Percentiles rank a stretch among this genome's conserved stretches.
These are phyloP conservation scores for Linaria vulgaris DNA, from an alignment of 257 asterid species.

Conservation along the genomic window DNA sequence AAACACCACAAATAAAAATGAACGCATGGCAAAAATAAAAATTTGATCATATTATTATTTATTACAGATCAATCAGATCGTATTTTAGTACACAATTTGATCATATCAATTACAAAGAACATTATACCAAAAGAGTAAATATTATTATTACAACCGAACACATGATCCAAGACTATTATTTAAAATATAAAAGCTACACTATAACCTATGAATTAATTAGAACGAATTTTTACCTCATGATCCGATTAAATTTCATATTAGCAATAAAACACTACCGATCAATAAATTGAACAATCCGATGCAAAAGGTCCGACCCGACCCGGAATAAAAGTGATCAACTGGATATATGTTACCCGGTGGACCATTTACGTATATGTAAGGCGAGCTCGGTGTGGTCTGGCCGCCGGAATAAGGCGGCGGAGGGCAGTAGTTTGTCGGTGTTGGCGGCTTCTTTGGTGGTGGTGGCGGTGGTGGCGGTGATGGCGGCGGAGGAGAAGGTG, in stretches of 20 bases:
- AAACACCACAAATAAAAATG: not conserved
- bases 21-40: not conserved
- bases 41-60: not conserved
- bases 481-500: constrained; percentile 46
- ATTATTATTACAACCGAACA: constrained; percentile 23
- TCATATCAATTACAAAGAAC: constrained; percentile 11
- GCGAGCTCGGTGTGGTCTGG: constrained; percentile 47
- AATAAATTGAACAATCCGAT: constrained; percentile 31
- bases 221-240: constrained; percentile 9
- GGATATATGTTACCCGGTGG: constrained; percentile 81
- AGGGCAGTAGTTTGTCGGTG: constrained; percentile 57
- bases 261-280: constrained; percentile 30
- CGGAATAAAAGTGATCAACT: constrained; percentile 38
- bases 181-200: not conserved
- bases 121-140: constrained; percentile 18
- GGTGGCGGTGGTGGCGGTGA: constrained; percentile 38
- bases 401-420: constrained; percentile 54
- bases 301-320: constrained; percentile 30
- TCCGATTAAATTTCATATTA: too few relatives aligned
- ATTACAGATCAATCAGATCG: constrained; percentile 14
- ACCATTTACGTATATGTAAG: constrained; percentile 64
- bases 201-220: constrained; percentile 27
- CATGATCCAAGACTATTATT: constrained; percentile 7
- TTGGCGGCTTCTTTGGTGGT: constrained; percentile 40
- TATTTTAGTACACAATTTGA: constrained; percentile 3